These are phyloP conservation scores for Xylaria venustula DNA, from an alignment of 495 filamentous ascomycete genomes.

Conservation along the genomic window DNA sequence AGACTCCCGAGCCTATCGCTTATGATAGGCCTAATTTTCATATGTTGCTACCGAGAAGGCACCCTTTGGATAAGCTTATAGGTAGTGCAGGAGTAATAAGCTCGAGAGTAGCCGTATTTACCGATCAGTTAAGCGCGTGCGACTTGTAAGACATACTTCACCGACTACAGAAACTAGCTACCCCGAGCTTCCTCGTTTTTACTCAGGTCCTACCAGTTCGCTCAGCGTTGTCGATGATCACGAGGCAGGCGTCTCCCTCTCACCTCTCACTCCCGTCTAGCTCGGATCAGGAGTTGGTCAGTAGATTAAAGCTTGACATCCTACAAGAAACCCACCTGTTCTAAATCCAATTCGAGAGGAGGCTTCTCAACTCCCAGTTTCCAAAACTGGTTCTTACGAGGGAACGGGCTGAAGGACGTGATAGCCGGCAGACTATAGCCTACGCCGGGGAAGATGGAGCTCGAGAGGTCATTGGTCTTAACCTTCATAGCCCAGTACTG, in stretches of 20 bases:
- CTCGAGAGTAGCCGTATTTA: not conserved
- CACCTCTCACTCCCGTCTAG: not conserved
- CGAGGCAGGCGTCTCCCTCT: not conserved
- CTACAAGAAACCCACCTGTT: not conserved
- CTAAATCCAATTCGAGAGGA: too few species aligned
- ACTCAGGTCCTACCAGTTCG: not conserved
- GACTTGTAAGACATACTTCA: conserved; percentile 1
- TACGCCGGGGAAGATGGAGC: conserved; percentile 16
- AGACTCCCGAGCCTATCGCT: conserved; percentile 4
- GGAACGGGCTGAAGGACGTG: not conserved
- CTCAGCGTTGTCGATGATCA: not conserved
- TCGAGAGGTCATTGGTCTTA: conserved; percentile 26
- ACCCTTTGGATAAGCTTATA: conserved; percentile 13
- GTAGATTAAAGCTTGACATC: not conserved
- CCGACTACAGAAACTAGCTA: not conserved
- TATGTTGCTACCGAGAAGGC: conserved; percentile 8
- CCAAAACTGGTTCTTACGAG: not conserved
- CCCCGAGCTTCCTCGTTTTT: not conserved
- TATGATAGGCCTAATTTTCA: conserved; percentile 6
- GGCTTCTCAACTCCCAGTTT: not conserved
- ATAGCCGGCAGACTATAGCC: not conserved
- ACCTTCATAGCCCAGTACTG: conserved; percentile 47
- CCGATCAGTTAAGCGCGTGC: conserved; percentile 9
- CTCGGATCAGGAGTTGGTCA: not conserved
- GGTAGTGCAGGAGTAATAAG: not conserved